Base-by-base conservation (phyloP, 2,329 filamentous ascomycete genomes). In the Xylaria polymorpha region DNA sequence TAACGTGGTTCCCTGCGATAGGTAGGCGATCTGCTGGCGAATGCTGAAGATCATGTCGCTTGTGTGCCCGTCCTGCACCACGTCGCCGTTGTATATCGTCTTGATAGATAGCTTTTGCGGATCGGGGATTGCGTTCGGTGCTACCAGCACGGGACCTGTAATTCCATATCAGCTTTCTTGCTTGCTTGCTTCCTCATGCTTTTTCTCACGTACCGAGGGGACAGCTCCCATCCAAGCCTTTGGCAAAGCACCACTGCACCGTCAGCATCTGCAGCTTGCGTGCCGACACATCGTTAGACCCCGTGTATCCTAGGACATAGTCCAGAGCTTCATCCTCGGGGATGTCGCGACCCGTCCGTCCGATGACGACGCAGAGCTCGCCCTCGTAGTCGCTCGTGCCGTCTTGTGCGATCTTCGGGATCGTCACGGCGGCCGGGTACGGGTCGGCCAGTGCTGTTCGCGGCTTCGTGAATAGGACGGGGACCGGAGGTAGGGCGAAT, bases 221-320 rank as follows among this genome's bases (percentile, higher is more conserved):
- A 66, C 85, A 88, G 2, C 84, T 81, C 35, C 84, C 84, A 71
- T 89, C 87, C 64, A 89, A 87, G 1, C 87, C 86, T 78, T 89
- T 89, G 29, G 85, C 88, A 75, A 85, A 89, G 67, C 83, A 86
- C 82, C 85, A 87, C 75, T 89, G 87, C 59, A 80, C 81, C 75
- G 86, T 83, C 25, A 82, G 80, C 72, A 85, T 82, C 79, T 90
- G 88, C 62, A 82, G 82, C 60, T 85, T 84, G 4, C 88, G 85
- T 69, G 85, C 87, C 1, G 87, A 90, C 7, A 91, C 85, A 74
- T 91, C 89, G 79, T 91, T 91, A 74, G 85, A 84, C 25, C 85
- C 84, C 0, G 87, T 89, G 76, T 91, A 91, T 35, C 89, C 89
- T 1, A 91, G 84, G 4, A 91, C 83, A 73, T 90, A 89, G 71